Conservation (phyloP, 2,329 filamentous ascomycete species). For the Colletotrichum sp. region DNA sequence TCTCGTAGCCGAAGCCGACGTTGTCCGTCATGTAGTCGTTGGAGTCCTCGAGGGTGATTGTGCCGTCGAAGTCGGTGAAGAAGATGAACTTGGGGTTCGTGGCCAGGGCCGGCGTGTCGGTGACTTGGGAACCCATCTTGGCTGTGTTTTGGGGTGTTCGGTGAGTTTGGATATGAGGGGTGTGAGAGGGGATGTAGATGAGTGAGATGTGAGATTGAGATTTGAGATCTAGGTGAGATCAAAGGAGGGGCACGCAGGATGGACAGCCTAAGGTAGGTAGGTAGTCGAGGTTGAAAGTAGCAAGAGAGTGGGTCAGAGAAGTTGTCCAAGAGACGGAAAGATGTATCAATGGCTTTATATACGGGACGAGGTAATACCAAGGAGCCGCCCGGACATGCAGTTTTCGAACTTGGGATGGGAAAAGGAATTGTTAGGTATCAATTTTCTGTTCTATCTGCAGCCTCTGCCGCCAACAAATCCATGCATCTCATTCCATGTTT, state of each 20-base stretch:
- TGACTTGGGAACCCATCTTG: conserved; percentile 47
- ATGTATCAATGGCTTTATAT: neutral
- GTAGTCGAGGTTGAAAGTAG: neutral
- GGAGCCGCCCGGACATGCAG: neutral
- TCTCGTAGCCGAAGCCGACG: conserved; percentile 79
- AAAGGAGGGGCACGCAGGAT: neutral
- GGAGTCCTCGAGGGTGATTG: conserved; percentile 77
- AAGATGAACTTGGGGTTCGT: conserved; percentile 90
- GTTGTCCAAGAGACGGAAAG: neutral
- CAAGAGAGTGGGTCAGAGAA: neutral
- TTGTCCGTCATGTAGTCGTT: conserved; percentile 85
- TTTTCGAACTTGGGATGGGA: neutral
- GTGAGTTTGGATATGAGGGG: neutral
- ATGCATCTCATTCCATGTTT: neutral
- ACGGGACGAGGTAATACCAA: neutral
- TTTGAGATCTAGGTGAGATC: neutral
- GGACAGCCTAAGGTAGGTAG: neutral
- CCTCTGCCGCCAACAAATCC: neutral
- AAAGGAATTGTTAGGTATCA: neutral
- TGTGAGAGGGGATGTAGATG: neutral
- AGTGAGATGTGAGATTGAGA: neutral
- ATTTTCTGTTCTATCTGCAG: neutral
- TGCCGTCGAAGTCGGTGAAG: conserved; percentile 99
- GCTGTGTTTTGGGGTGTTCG: neutral
- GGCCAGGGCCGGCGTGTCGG: conserved; percentile 61